Evolutionary conservation across 768 basidiomycete species (phyloP).

Genomic region (Boletus coccyginus): DNA sequence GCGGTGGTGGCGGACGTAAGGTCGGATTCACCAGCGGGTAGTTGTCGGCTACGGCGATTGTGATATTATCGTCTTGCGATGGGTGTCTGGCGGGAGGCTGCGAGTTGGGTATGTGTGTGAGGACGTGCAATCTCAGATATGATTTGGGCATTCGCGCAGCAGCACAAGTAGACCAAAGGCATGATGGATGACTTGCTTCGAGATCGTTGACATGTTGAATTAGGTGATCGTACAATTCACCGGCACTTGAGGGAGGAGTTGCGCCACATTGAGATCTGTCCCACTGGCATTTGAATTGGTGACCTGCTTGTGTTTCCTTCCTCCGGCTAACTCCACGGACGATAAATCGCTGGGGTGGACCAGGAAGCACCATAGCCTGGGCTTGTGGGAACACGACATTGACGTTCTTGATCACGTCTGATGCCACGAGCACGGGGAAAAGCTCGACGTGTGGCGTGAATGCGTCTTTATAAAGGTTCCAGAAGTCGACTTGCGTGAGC

Average conservation of each 20-base stretch:
- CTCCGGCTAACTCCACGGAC: constrained; percentile 81
- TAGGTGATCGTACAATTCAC: constrained; percentile 74
- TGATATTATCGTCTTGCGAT: constrained; percentile 71
- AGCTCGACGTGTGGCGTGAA: constrained; percentile 62
- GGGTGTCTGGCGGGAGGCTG: constrained; percentile 58
- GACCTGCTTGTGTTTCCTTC: constrained; percentile 53
- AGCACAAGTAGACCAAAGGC: constrained; percentile 73
- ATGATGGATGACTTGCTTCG: constrained; percentile 48
- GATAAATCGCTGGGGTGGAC: constrained; percentile 73
- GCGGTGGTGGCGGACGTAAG: constrained; percentile 64
- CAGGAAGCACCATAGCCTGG: constrained; percentile 80
- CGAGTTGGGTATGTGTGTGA: constrained; percentile 70
- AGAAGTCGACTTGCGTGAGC: constrained; percentile 92
- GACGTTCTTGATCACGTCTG: constrained; percentile 94
- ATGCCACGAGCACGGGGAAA: constrained; percentile 69
- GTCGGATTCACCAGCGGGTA: constrained; percentile 66
- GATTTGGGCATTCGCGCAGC: constrained; percentile 45
- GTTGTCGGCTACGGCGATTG: constrained; percentile 55
- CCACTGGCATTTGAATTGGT: constrained; percentile 80
- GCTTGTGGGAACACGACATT: constrained; percentile 82
- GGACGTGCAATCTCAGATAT: constrained; percentile 61
- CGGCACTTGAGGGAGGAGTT: constrained; percentile 46
- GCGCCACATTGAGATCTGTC: constrained; percentile 54
- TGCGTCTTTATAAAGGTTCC: constrained; percentile 87
- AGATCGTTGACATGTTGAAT: constrained; percentile 51